These are phyloP conservation scores for Linderniella brevidens DNA, from an alignment of 257 asterid genomes.

Conservation along the genomic window DNA sequence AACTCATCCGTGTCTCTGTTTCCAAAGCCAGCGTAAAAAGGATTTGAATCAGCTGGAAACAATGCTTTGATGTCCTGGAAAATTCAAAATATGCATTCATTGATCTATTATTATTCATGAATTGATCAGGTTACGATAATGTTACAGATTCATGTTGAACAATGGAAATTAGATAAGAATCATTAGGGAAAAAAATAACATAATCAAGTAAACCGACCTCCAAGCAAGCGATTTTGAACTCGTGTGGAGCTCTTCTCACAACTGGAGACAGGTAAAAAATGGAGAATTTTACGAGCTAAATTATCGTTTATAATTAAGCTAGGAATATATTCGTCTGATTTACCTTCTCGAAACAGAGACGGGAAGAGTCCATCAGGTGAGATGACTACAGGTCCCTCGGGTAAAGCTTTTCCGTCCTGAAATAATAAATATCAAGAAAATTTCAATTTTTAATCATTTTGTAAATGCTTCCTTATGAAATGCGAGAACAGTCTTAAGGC, in stretches of 20 bases:
- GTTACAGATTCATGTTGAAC: background rate
- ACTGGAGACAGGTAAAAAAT: conserved; percentile 41
- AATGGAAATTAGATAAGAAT: background rate
- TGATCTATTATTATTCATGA: no score
- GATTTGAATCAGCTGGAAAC: conserved; percentile 71
- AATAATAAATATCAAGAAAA: conserved; percentile 3
- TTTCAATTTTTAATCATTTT: no score
- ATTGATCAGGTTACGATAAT: no score
- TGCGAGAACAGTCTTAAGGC: background rate
- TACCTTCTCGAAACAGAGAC: conserved; percentile 94
- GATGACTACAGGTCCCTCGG: conserved; percentile 93
- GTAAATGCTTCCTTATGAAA: no score
- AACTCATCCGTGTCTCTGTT: conserved; percentile 90
- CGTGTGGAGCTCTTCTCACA: conserved; percentile 93
- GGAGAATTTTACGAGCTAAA: conserved; percentile 6
- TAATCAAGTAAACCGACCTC: conserved; percentile 38
- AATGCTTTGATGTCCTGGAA: conserved; percentile 71
- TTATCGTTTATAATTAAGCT: conserved; percentile 3
- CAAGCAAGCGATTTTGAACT: conserved; percentile 85
- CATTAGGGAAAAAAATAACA: background rate
- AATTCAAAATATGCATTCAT: conserved; percentile 1
- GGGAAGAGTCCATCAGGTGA: conserved; percentile 99
- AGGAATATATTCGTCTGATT: conserved; percentile 8
- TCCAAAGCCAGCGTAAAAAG: conserved; percentile 98
- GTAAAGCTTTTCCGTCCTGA: conserved; percentile 88